Percentiles rank a stretch among this genome's conserved stretches.
Conservation (phyloP, 1,284 basidiomycete species). For the Amylostereum areolatum region DNA sequence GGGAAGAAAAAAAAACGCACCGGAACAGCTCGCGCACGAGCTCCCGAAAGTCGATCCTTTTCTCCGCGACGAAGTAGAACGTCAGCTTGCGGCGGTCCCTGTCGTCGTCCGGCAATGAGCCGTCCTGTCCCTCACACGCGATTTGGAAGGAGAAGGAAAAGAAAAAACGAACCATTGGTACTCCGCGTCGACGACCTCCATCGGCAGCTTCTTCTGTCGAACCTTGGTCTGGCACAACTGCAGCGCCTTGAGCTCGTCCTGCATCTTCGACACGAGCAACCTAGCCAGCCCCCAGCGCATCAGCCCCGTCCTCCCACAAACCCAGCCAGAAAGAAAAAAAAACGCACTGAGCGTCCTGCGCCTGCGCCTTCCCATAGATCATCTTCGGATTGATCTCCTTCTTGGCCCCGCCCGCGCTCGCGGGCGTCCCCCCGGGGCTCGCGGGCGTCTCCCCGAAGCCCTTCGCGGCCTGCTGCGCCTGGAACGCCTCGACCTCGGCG, state of each 20-base stretch:
- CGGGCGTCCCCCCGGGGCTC: constrained; percentile 41
- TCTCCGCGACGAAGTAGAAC: constrained; percentile 95
- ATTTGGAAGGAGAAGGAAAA: too few relatives aligned
- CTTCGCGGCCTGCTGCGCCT: constrained; percentile 57
- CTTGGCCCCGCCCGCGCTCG: constrained; percentile 31
- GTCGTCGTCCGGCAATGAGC: neutral
- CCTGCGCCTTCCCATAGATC: constrained; percentile 90
- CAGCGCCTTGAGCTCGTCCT: constrained; percentile 91
- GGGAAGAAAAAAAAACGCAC: constrained; percentile 29
- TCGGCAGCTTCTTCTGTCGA: constrained; percentile 86
- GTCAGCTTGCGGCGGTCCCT: constrained; percentile 97
- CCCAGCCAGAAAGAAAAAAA: neutral
- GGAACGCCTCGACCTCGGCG: constrained; percentile 86
- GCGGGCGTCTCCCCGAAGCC: constrained; percentile 41
- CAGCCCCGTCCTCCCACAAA: neutral
- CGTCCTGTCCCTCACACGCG: too few relatives aligned
- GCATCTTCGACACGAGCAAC: constrained; percentile 71
- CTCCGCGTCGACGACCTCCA: constrained; percentile 97
- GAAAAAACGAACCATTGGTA: constrained; percentile 80
- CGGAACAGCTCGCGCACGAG: constrained; percentile 90
- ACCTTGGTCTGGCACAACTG: constrained; percentile 90
- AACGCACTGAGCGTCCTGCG: constrained; percentile 79
- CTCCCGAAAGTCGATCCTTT: constrained; percentile 95
- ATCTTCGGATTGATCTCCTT: constrained; percentile 96
- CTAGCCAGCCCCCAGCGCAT: constrained; percentile 30